Evolutionary conservation across 2,329 filamentous ascomycete species (phyloP), one percentile per base, ranked within the genome.

Genomic region (Verticillium nubilum): DNA sequence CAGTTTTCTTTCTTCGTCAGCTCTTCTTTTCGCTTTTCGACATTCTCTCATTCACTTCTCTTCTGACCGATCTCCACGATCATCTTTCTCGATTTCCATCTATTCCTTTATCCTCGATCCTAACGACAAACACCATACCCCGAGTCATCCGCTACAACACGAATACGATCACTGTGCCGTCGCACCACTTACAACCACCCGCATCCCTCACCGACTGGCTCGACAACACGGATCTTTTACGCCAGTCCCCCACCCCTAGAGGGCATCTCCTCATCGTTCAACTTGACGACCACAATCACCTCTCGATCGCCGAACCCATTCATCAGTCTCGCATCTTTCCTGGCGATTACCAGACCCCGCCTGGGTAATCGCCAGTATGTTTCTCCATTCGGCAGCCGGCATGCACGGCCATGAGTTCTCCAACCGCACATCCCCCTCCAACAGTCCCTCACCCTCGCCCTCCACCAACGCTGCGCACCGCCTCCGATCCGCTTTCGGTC

Each of bases 321-420:
- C 7, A n/a, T n/a, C 9, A n/a, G 19, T n/a, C 42, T 13, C 42
- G 19, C 9, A 10, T 23, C 42, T 9, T 7, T 25, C n/a, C 42
- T 27, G 23, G 57, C 57, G 57, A 35, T 58, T 58, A 27, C 57
- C 50, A 37, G 27, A 17, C 47, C 23, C 27, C 35, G 17, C 23
- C 56, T 33, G 23, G 56, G 56, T 57, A 57, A 31, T 57, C 56
- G 56, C 61, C 67, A 72, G 62, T 63, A 86, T 86, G 84, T 84
- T 86, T 67, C 73, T 86, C 33, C 84, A 86, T 66, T 77, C 82
- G 19, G 83, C 82, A 53, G 83, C 83, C 56, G 81, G 82, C 71
- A 75, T 86, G 23, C 83, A 86, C 67, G 83, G 83, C 69, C 83
- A 86, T 67, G 82, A 86, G 68, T 86, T 82, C 66, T 84, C 82